Base-by-base conservation (phyloP, 2,329 filamentous ascomycete genomes). In the Exophiala sideris region DNA sequence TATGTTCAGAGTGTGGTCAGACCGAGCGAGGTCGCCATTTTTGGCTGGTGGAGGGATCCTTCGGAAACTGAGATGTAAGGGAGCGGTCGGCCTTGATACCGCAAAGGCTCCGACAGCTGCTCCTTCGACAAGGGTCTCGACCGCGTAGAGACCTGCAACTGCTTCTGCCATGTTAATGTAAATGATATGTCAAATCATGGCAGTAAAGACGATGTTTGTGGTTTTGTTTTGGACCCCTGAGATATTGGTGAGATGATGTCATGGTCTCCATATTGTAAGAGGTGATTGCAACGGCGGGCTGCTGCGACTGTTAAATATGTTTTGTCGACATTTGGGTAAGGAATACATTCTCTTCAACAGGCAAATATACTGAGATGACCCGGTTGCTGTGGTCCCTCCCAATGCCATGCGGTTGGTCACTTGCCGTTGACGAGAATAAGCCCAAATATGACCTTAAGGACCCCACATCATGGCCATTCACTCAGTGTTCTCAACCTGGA, bases 81-180 rank as follows among this genome's bases (percentile, higher is more conserved):
- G 57, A 2, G 52, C 54, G 1, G 57, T 59, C 12, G 54, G 38
- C 32, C 38, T 33, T 12, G 57, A 48, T 16, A 56, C 45, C 6
- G 50, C 57, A 12, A 57, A 29, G 11, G 54, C 57, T 16, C 50
- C 54, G n/a, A 53, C 48, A 10, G 54, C 59, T 20, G 57, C 54
- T 5, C 50, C 54, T 57, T 58, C 50, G 44, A 50, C 41, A 10
- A 45, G 46, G 3, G 54, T 59, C 29, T 59, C 57, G 33, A 56
- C 54, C 29, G 54, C 63, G 46, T 52, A 63, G 35, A 61, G 50
- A 48, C 48, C 57, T 47, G 38, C 52, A 34, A 50, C 48, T 42
- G 44, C 56, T 52, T 59, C 56, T 16, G 56, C 56, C 56, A 59
- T 59, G 14, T n/a, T 48, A 10, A 2, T 29, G 24, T 29, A 29